Percentiles rank a stretch among this genome's conserved stretches.
Conservation (phyloP, 768 basidiomycete genomes). For the Lepiota venenata region DNA sequence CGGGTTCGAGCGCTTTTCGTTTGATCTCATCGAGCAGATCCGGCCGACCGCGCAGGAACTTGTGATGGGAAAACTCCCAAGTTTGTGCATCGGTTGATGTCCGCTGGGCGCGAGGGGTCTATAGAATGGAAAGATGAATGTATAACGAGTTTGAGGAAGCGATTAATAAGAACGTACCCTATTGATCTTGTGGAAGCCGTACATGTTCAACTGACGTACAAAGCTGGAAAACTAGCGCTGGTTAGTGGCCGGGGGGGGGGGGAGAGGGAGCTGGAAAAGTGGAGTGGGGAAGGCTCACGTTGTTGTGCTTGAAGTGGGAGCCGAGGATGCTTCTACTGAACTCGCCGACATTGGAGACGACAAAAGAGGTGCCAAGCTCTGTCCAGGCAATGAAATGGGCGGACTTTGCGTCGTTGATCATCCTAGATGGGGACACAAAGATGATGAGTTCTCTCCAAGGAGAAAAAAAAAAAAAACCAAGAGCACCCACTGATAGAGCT, state of each 20-base stretch:
- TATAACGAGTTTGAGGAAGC: not conserved
- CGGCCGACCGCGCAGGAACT: slow-evolving; percentile 76
- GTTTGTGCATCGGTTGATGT: slow-evolving; percentile 79
- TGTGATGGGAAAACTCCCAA: slow-evolving; percentile 88
- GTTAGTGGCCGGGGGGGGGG: not conserved
- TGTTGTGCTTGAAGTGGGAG: slow-evolving; percentile 89
- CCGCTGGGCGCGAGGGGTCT: slow-evolving; percentile 82
- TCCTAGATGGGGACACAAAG: slow-evolving; percentile 40
- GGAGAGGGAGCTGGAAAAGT: not conserved
- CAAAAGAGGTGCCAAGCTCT: slow-evolving; percentile 78
- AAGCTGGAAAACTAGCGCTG: slow-evolving; percentile 82
- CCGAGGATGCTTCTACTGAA: slow-evolving; percentile 84
- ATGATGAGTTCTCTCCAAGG: slow-evolving; percentile 6
- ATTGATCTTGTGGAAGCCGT: slow-evolving; percentile 94
- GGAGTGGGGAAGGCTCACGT: slow-evolving; percentile 43
- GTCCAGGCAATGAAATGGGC: slow-evolving; percentile 83
- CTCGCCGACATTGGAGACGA: slow-evolving; percentile 83
- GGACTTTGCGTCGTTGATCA: slow-evolving; percentile 84
- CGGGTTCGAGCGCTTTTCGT: slow-evolving; percentile 80
- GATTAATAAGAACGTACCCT: slow-evolving; percentile 46
- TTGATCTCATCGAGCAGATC: slow-evolving; percentile 86
- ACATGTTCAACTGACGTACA: slow-evolving; percentile 95
- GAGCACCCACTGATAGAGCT: slow-evolving; percentile 84
- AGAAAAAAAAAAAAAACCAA: slow-evolving; percentile 11
- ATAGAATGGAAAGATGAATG: slow-evolving; percentile 1